A percentile compares a stretch with the other conserved stretches of the same genome.
These are phyloP conservation scores for Aspergillus novofumigatus DNA, from an alignment of 2,329 filamentous ascomycete genomes.

Conservation along the genomic window DNA sequence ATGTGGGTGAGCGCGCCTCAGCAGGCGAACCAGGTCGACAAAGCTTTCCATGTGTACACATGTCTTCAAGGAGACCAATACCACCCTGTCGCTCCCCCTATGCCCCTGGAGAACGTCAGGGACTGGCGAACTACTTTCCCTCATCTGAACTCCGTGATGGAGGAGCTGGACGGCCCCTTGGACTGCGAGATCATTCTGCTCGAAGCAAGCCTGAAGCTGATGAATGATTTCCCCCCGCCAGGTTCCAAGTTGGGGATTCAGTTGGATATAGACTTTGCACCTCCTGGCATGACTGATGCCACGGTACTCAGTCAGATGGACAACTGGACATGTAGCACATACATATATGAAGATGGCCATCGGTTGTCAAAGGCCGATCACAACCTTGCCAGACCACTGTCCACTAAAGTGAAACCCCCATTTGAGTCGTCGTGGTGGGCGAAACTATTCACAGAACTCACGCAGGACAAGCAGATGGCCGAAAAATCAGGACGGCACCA, in stretches of 20 bases:
- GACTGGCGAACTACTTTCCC: constrained; percentile 43
- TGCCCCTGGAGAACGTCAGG: constrained; percentile 36
- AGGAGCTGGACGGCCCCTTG: constrained; percentile 29
- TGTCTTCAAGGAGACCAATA: constrained; percentile 38
- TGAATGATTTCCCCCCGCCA: constrained; percentile 41
- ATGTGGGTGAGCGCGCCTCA: constrained; percentile 44
- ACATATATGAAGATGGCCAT: constrained; percentile 38
- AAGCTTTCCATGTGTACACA: constrained; percentile 43
- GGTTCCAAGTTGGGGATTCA: constrained; percentile 41
- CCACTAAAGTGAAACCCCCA: constrained; percentile 39
- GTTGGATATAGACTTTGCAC: constrained; percentile 39
- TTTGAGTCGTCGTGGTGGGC: constrained; percentile 47
- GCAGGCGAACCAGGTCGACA: constrained; percentile 33
- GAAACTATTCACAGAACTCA: constrained; percentile 38
- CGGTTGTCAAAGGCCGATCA: constrained; percentile 29
- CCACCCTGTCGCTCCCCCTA: constrained; percentile 30
- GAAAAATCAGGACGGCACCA: constrained; percentile 34
- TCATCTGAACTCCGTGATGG: constrained; percentile 32
- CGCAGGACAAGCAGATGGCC: constrained; percentile 36
- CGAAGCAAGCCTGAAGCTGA: constrained; percentile 41
- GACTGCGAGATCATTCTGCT: constrained; percentile 43
- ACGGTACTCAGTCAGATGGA: constrained; percentile 33
- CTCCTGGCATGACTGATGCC: constrained; percentile 29
- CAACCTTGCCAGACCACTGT: constrained; percentile 30
- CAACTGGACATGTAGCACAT: constrained; percentile 42